A percentile compares a stretch with the other conserved stretches of the same genome.
Conservation (phyloP, 495 filamentous ascomycete genomes). For the Evansstolkia leycettana region DNA sequence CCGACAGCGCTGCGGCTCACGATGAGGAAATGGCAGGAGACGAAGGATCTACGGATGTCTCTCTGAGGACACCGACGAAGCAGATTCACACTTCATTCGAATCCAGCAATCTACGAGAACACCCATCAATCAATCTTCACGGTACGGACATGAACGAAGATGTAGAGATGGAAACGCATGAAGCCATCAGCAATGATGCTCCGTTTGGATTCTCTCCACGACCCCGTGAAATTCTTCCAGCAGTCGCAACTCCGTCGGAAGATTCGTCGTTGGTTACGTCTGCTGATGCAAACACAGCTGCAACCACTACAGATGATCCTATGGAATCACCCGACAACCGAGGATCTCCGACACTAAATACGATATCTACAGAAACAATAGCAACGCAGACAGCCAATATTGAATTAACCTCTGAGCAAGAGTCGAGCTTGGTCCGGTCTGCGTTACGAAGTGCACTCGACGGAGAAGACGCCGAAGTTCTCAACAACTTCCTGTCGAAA, state of each 20-base stretch:
- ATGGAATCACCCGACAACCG: not conserved
- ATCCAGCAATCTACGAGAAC: not conserved
- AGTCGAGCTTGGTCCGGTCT: conserved; percentile 28
- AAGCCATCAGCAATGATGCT: no score
- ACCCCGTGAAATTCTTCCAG: no score
- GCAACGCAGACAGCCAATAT: not conserved
- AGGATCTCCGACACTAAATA: not conserved
- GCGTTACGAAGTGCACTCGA: conserved; percentile 32
- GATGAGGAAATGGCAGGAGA: no score
- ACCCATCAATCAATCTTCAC: no score
- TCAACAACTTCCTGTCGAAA: conserved; percentile 49
- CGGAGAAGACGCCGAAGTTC: conserved; percentile 44
- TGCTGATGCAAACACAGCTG: conserved; percentile 2
- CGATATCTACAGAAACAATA: not conserved
- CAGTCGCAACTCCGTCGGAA: conserved; percentile 4
- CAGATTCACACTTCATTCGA: not conserved
- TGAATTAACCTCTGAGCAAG: conserved; percentile 20
- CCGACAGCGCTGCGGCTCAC: not conserved
- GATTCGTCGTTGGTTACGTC: conserved; percentile 3
- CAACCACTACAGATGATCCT: conserved; percentile 7
- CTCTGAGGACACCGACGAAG: not conserved
- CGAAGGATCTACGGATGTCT: not conserved
- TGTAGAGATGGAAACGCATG: no score
- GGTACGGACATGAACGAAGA: no score
- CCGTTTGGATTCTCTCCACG: no score